phyloP scores from a whole-genome alignment of 1,284 basidiomycete genomes.

The Papiliotrema laurentii region DNA sequence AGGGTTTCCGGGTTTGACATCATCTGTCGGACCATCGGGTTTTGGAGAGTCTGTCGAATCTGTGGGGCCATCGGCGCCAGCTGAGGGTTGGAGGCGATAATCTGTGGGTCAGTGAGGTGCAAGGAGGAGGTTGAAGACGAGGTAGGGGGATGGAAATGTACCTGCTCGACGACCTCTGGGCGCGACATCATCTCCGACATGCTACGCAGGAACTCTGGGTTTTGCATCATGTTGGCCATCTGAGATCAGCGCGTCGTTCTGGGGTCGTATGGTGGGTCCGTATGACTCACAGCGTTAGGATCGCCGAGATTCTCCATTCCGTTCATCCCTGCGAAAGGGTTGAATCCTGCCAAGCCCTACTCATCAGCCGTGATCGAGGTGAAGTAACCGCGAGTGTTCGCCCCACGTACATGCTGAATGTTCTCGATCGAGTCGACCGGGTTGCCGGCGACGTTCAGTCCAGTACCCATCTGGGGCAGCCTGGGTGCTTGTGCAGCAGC shows the following conservation, averaged over 20 bases:
- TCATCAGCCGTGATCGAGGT: not conserved
- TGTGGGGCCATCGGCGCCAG: constrained; percentile 72
- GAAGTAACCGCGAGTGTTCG: not conserved
- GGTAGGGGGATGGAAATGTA: constrained; percentile 17
- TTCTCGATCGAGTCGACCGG: constrained; percentile 56
- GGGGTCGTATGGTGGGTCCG: not conserved
- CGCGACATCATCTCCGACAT: constrained; percentile 62
- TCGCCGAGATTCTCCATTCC: constrained; percentile 74
- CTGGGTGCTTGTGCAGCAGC: constrained; percentile 50
- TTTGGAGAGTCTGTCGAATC: constrained; percentile 71
- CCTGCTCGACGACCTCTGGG: constrained; percentile 73
- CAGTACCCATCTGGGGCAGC: constrained; percentile 73
- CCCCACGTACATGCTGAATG: constrained; percentile 35
- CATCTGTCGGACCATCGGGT: constrained; percentile 74
- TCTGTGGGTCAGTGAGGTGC: constrained; percentile 39
- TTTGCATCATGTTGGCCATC: constrained; percentile 78
- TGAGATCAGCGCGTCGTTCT: constrained; percentile 37
- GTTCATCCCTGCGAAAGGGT: constrained; percentile 75
- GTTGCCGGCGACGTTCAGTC: constrained; percentile 58
- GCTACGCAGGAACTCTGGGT: constrained; percentile 67
- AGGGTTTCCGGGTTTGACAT: constrained; percentile 53
- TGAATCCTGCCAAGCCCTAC: constrained; percentile 57
- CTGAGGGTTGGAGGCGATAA: constrained; percentile 76
- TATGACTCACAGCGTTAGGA: constrained; percentile 71
- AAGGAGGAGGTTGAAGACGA: no score